These are phyloP conservation scores for Citrullus amarus DNA, from an alignment of 306 rosid species.

Conservation along the genomic window DNA sequence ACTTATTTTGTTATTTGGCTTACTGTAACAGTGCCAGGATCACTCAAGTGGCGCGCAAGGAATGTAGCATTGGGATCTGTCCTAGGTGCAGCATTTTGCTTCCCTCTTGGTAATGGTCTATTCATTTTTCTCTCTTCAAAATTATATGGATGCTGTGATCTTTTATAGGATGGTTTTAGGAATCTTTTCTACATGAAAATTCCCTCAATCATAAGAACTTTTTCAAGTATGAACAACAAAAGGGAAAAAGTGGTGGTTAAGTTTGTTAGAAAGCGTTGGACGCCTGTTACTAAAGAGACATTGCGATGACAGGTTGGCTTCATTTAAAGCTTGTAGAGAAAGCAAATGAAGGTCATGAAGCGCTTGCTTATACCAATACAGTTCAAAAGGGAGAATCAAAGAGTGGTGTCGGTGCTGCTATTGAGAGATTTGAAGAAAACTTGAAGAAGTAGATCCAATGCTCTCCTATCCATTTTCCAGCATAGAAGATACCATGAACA, in stretches of 20 bases:
- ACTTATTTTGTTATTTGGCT: slow-evolving; percentile 9
- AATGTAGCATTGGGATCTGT: slow-evolving; percentile 63
- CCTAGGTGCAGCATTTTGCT: slow-evolving; percentile 77
- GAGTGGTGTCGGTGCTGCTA: slow-evolving; percentile 77
- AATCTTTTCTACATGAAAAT: not conserved
- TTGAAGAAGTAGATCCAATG: slow-evolving; percentile 36
- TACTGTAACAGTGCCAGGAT: slow-evolving; percentile 65
- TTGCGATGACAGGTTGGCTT: slow-evolving; percentile 60
- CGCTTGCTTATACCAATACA: slow-evolving; percentile 14
- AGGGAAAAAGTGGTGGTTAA: not conserved
- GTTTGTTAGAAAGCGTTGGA: slow-evolving; percentile 2
- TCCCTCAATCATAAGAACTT: not conserved
- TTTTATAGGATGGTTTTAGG: not conserved
- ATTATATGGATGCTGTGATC: not conserved
- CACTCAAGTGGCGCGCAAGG: slow-evolving; percentile 80
- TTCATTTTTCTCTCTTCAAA: not conserved
- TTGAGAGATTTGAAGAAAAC: slow-evolving; percentile 74
- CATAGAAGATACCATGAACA: not conserved
- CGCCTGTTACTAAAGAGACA: slow-evolving; percentile 1
- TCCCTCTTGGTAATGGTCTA: slow-evolving; percentile 63
- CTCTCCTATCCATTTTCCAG: not conserved
- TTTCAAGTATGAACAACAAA: not conserved
- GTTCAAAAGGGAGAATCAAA: slow-evolving; percentile 36
- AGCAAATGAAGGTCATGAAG: slow-evolving; percentile 52
- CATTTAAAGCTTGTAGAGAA: slow-evolving; percentile 84